Evolutionary conservation across 257 asterid species (phyloP).

Genomic region (Cruciata laevipes): DNA sequence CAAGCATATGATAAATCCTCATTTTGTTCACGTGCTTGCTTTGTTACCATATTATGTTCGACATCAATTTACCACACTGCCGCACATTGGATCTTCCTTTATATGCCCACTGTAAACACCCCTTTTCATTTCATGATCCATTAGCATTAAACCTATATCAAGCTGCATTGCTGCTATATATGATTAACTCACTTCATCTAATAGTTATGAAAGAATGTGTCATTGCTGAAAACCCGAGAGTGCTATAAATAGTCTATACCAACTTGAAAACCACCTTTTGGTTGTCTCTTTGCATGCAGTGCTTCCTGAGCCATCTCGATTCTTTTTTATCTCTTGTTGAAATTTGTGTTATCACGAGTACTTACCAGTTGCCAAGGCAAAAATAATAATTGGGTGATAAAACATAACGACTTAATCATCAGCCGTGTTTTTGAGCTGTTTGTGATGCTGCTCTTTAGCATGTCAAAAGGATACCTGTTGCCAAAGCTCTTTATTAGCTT

Average conservation of each 20-base stretch:
- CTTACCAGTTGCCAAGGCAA: not conserved
- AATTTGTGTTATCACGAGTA: not conserved
- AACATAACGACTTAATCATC: not conserved
- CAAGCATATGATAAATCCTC: not conserved
- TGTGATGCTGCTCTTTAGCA: not conserved
- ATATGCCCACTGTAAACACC: not conserved
- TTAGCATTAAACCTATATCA: not conserved
- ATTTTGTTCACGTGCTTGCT: not conserved
- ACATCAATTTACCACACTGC: not conserved
- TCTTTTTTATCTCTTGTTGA: not conserved
- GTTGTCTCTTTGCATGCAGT: not conserved
- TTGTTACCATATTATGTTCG: not conserved
- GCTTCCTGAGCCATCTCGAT: not conserved
- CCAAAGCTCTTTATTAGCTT: not conserved
- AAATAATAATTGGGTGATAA: not conserved
- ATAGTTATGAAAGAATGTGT: not conserved
- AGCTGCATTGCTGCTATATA: not conserved
- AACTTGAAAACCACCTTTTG: not conserved
- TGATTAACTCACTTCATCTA: not conserved
- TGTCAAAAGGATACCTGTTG: not conserved
- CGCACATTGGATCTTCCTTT: not conserved
- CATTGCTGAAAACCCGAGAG: not conserved
- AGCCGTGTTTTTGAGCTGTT: not conserved
- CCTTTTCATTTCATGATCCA: not conserved
- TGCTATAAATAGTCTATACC: not conserved